A percentile compares a stretch with the other conserved stretches of the same genome.
These are phyloP conservation scores for Bolboschoenus planiculmis DNA, from an alignment of 176 grass and related monocot species.

Conservation along the genomic window DNA sequence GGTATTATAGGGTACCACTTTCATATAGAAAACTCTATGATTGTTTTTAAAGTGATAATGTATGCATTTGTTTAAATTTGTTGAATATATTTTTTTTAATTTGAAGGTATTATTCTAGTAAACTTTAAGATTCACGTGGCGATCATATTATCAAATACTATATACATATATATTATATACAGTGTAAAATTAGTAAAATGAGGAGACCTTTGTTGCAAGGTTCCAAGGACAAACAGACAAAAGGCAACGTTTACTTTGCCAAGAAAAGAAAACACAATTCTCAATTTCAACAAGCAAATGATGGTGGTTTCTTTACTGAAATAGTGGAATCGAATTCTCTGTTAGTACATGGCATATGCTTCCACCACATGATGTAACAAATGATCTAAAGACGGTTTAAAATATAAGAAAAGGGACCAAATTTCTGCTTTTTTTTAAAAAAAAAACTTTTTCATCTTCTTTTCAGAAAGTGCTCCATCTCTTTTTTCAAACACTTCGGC, in stretches of 20 bases:
- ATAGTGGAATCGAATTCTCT: neutral
- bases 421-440: neutral
- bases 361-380: neutral
- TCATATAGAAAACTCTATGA: no score
- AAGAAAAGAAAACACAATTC: neutral
- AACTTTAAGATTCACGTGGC: neutral
- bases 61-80: no score
- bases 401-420: neutral
- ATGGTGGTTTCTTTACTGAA: neutral
- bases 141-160: neutral
- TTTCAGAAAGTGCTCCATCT: neutral
- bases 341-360: neutral
- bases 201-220: neutral
- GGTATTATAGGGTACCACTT: no score
- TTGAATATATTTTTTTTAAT: neutral
- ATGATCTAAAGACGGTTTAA: neutral
- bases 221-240: neutral
- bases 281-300: neutral
- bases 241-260: neutral
- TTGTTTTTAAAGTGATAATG: no score
- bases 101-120: neutral
- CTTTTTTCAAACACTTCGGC: neutral
- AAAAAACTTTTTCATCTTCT: conserved; percentile 1
- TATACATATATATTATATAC: neutral
- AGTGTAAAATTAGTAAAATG: neutral